Percentiles rank a stretch among this genome's conserved stretches.
Conservation (phyloP, 805 yeast genomes). For the Kuraishia molischiana region DNA sequence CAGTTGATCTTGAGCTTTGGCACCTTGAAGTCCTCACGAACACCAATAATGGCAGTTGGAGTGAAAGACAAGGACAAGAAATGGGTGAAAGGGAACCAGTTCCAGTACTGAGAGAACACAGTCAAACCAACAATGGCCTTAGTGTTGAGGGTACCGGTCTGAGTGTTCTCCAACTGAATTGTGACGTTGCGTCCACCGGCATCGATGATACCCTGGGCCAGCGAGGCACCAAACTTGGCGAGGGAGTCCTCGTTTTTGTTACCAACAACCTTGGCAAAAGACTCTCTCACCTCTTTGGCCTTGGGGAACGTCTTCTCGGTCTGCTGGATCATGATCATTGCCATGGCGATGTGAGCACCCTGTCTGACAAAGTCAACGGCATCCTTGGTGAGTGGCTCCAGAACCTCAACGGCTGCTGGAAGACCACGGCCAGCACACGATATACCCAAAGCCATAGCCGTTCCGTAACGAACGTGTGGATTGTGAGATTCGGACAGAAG, state of each 20-base stretch:
- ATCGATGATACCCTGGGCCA: constrained; percentile 95
- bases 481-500: constrained; percentile 89
- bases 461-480: constrained; percentile 97
- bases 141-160: constrained; percentile 83
- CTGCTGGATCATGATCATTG: constrained; percentile 84
- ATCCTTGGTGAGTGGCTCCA: constrained; percentile 88
- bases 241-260: constrained; percentile 93
- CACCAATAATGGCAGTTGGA: constrained; percentile 86
- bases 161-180: constrained; percentile 76
- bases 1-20: constrained; percentile 79
- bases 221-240: constrained; percentile 95
- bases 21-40: constrained; percentile 73
- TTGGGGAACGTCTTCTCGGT: constrained; percentile 77
- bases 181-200: constrained; percentile 99
- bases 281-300: constrained; percentile 67
- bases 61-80: constrained; percentile 85
- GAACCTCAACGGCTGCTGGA: constrained; percentile 80
- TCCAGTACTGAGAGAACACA: constrained; percentile 90
- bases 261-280: constrained; percentile 63
- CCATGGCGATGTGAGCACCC: constrained; percentile 87
- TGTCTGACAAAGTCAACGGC: constrained; percentile 96
- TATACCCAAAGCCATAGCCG: constrained; percentile 94
- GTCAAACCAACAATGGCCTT: constrained; percentile 89
- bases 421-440: constrained; percentile 94
- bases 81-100: constrained; percentile 96